Evolutionary conservation across 257 asterid genomes (phyloP).

Genomic region (Solanum tarijense): DNA sequence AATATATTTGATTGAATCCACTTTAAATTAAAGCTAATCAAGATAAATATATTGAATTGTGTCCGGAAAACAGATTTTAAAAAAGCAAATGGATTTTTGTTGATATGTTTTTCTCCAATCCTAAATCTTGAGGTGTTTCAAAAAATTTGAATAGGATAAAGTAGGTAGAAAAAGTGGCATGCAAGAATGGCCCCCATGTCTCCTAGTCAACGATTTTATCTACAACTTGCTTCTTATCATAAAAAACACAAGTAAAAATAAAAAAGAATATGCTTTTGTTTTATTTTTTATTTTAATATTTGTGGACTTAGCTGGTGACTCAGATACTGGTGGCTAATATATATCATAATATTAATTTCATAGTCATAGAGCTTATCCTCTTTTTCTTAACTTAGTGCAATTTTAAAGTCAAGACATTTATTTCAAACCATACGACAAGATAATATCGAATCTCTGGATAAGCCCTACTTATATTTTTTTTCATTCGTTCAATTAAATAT

Average conservation of each 20-base stretch:
- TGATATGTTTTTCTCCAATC: neutral
- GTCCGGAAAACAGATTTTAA: no score
- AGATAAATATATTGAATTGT: neutral
- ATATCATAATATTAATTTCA: neutral
- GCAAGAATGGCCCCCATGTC: neutral
- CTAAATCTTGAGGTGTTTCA: neutral
- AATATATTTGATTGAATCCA: neutral
- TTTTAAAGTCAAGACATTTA: slow-evolving; percentile 30
- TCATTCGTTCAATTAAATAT: neutral
- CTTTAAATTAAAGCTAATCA: no score
- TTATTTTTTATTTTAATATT: neutral
- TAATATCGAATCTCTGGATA: slow-evolving; percentile 58
- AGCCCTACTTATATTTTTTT: slow-evolving; percentile 5
- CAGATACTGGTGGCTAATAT: slow-evolving; percentile 33
- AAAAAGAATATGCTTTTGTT: neutral
- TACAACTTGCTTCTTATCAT: neutral
- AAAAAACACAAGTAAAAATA: neutral
- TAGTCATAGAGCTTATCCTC: slow-evolving; percentile 34
- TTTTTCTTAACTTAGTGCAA: slow-evolving; percentile 12
- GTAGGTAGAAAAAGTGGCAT: neutral
- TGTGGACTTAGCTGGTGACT: slow-evolving; percentile 26
- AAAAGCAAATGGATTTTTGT: neutral
- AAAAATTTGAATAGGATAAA: neutral
- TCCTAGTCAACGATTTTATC: neutral
- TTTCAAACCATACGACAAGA: slow-evolving; percentile 39